Evolutionary conservation across 2,329 filamentous ascomycete genomes (phyloP).

Genomic region (Colletotrichum liaoningense): DNA sequence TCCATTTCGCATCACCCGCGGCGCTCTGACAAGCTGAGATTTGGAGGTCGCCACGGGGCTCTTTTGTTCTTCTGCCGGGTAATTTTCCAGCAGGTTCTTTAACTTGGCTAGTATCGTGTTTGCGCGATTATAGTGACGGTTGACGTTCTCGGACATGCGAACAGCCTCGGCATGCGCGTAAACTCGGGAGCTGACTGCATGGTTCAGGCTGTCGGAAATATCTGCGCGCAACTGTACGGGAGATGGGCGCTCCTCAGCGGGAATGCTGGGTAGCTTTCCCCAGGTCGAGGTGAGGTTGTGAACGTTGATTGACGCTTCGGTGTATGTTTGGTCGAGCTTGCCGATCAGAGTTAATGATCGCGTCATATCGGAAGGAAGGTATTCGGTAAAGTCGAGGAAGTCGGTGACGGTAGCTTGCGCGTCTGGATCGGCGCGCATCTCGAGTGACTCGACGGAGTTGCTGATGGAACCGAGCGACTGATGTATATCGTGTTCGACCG

Average conservation of each 20-base stretch:
- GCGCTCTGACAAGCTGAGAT: constrained; percentile 62
- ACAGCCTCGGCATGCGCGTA: constrained; percentile 71
- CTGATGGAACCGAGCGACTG: constrained; percentile 46
- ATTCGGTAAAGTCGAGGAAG: constrained; percentile 77
- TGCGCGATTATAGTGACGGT: constrained; percentile 70
- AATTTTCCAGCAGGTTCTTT: constrained; percentile 70
- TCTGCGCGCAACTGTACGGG: constrained; percentile 66
- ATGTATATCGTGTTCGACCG: constrained; percentile 43
- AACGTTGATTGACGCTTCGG: constrained; percentile 65
- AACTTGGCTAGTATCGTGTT: constrained; percentile 70
- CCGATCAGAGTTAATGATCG: constrained; percentile 75
- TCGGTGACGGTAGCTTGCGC: constrained; percentile 77
- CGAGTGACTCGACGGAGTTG: constrained; percentile 56
- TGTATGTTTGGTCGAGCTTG: constrained; percentile 70
- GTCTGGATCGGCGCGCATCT: constrained; percentile 71
- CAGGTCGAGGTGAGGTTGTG: constrained; percentile 68
- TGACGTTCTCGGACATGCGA: constrained; percentile 73
- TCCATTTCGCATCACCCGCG: constrained; percentile 60
- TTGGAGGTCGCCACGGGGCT: constrained; percentile 61
- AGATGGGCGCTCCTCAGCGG: constrained; percentile 58
- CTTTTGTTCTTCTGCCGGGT: constrained; percentile 64
- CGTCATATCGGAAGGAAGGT: constrained; percentile 74
- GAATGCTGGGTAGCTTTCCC: constrained; percentile 64
- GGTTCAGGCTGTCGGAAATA: constrained; percentile 68
- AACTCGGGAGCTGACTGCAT: constrained; percentile 66